These are phyloP conservation scores for Sanghuangporus weigelae DNA, from an alignment of 1,284 basidiomycete genomes.

Conservation along the genomic window DNA sequence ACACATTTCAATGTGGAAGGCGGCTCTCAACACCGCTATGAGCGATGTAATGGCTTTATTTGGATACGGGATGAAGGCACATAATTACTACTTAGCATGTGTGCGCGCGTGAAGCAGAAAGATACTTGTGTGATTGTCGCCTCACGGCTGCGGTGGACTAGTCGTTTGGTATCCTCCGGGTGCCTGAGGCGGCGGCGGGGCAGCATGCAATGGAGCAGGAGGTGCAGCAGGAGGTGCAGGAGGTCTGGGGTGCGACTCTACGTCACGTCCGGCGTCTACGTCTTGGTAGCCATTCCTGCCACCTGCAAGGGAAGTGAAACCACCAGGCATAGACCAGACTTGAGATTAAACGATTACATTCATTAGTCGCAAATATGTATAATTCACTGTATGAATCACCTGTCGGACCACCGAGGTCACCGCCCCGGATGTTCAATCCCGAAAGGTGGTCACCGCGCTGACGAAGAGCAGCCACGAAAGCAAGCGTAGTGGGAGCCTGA, in stretches of 20 bases:
- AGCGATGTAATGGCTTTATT: constrained; percentile 35
- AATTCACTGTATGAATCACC: constrained; percentile 33
- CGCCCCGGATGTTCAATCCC: constrained; percentile 47
- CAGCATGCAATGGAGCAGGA: not conserved
- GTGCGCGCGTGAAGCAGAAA: not conserved
- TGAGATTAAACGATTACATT: not conserved
- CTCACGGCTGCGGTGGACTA: not conserved
- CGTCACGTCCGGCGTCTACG: constrained; percentile 55
- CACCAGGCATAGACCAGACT: constrained; percentile 88
- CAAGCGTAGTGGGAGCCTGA: constrained; percentile 52
- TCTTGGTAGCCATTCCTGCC: constrained; percentile 67
- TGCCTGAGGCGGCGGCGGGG: constrained; percentile 1
- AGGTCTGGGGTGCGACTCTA: constrained; percentile 18
- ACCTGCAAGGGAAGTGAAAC: constrained; percentile 44
- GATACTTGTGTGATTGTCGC: not conserved
- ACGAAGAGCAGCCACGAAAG: constrained; percentile 50
- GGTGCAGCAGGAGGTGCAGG: constrained; percentile 4
- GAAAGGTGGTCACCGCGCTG: constrained; percentile 60
- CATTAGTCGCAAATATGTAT: constrained; percentile 6
- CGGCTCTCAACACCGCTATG: constrained; percentile 30
- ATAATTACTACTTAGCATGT: not conserved
- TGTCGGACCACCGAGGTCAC: constrained; percentile 57
- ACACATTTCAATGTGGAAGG: constrained; percentile 30
- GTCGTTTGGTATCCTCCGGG: constrained; percentile 16
- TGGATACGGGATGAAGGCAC: constrained; percentile 35